These are phyloP conservation scores for Rubia yunnanensis DNA, from an alignment of 257 asterid species.

Conservation along the genomic window DNA sequence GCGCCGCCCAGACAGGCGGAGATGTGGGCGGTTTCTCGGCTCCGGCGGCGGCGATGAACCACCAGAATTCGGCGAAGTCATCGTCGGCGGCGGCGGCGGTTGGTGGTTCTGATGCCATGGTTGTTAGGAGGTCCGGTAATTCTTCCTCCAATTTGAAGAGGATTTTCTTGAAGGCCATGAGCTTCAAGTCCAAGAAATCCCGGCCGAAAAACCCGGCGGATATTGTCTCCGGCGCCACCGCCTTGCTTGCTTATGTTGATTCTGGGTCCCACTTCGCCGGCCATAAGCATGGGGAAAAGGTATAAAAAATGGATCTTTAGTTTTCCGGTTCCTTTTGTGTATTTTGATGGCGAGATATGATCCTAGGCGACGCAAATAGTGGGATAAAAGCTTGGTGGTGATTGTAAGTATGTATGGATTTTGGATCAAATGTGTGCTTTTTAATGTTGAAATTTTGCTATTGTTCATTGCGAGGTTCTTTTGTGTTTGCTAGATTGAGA, in stretches of 20 bases:
- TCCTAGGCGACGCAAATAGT: too few relatives aligned
- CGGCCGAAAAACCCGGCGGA: constrained; percentile 42
- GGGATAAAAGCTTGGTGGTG: too few relatives aligned
- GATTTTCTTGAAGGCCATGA: constrained; percentile 36
- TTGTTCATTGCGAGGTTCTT: constrained; percentile 8
- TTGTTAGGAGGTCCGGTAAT: constrained; percentile 14
- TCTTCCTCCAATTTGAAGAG: constrained; percentile 28
- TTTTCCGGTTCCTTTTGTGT: background rate
- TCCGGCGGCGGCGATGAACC: constrained; percentile 1
- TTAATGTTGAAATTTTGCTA: constrained; percentile 11
- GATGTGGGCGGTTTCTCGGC: background rate
- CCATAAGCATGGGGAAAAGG: constrained; percentile 33
- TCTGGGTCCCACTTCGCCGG: constrained; percentile 17
- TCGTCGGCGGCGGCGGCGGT: background rate
- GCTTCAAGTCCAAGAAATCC: constrained; percentile 43
- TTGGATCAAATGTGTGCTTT: background rate
- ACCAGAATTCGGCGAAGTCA: background rate
- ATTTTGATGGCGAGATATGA: background rate
- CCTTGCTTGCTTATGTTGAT: constrained; percentile 30
- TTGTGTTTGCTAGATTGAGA: background rate
- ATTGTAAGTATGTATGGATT: too few relatives aligned
- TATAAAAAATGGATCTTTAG: constrained; percentile 1
- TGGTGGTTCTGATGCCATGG: background rate
- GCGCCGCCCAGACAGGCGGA: constrained; percentile 5
- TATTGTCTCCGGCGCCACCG: constrained; percentile 38